Evolutionary conservation across 2,329 filamentous ascomycete species (phyloP).

Genomic region (Rutstroemia sp.): DNA sequence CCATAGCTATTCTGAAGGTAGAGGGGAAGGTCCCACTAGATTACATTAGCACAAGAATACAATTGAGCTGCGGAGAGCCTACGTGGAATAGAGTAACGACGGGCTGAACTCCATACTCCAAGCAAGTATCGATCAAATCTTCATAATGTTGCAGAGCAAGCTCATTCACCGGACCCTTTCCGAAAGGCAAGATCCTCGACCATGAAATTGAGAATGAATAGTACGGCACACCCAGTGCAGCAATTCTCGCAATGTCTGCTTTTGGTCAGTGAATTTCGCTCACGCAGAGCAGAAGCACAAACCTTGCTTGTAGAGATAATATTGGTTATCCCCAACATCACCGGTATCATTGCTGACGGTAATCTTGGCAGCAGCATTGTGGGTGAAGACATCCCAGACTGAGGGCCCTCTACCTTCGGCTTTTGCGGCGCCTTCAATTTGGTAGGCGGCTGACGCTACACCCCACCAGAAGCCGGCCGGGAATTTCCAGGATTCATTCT

Average conservation of each 20-base stretch:
- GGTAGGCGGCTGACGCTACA: conserved; percentile 40
- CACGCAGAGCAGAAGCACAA: conserved; percentile 15
- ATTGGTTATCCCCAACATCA: conserved; percentile 31
- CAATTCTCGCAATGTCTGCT: conserved; percentile 42
- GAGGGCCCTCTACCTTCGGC: conserved; percentile 37
- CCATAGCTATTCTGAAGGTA: conserved; percentile 35
- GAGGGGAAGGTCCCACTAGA: conserved; percentile 24
- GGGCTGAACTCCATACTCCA: conserved; percentile 43
- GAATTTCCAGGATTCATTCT: conserved; percentile 24
- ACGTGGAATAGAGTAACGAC: conserved; percentile 39
- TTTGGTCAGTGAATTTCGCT: neutral
- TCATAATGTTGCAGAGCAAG: conserved; percentile 45
- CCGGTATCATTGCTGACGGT: conserved; percentile 36
- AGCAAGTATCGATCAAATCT: conserved; percentile 42
- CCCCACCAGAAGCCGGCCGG: conserved; percentile 38
- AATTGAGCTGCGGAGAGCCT: neutral
- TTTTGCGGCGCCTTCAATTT: conserved; percentile 40
- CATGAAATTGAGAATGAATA: conserved; percentile 47
- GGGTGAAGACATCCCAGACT: conserved; percentile 34
- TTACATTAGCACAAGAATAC: neutral
- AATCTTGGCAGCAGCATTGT: conserved; percentile 13
- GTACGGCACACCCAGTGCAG: conserved; percentile 42
- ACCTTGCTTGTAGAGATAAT: conserved; percentile 49
- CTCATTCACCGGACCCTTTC: conserved; percentile 41
- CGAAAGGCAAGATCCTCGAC: conserved; percentile 45